phyloP scores from a whole-genome alignment of 2,329 filamentous ascomycete species.

The Fulvia fulva region DNA sequence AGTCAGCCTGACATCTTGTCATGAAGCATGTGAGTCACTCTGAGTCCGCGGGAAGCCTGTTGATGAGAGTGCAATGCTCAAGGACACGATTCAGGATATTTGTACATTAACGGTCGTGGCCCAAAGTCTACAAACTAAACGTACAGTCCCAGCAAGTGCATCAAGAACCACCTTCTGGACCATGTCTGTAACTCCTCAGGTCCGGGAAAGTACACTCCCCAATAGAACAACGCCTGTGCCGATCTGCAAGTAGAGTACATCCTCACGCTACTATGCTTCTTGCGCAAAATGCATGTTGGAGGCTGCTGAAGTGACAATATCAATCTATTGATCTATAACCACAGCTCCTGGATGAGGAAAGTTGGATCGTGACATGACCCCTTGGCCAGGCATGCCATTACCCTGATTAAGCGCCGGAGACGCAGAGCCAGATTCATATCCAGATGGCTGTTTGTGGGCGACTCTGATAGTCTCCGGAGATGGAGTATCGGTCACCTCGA shows the following conservation, averaged over 20 bases:
- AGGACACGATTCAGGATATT: background rate
- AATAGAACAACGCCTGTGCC: background rate
- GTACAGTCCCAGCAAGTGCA: background rate
- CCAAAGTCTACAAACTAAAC: background rate
- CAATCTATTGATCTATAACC: slow-evolving; percentile 2
- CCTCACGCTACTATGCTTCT: background rate
- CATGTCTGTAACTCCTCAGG: no score
- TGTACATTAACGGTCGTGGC: background rate
- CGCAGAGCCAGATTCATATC: background rate
- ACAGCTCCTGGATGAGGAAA: slow-evolving; percentile 7
- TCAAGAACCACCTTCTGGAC: no score
- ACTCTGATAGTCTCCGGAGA: slow-evolving; percentile 12
- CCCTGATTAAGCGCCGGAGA: slow-evolving; percentile 3
- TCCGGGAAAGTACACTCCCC: no score
- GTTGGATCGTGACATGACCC: slow-evolving; percentile 1
- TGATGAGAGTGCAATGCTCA: no score
- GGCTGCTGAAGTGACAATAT: background rate
- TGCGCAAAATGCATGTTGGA: background rate
- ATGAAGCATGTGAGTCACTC: background rate
- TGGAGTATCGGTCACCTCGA: background rate
- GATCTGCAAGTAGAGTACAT: background rate
- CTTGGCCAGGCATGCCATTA: background rate
- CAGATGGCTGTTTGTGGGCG: slow-evolving; percentile 2
- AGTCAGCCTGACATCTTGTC: background rate
- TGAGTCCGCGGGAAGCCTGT: no score